Evolutionary conservation across 441 rosid genomes (phyloP).

Genomic region (Erodium texanum): DNA sequence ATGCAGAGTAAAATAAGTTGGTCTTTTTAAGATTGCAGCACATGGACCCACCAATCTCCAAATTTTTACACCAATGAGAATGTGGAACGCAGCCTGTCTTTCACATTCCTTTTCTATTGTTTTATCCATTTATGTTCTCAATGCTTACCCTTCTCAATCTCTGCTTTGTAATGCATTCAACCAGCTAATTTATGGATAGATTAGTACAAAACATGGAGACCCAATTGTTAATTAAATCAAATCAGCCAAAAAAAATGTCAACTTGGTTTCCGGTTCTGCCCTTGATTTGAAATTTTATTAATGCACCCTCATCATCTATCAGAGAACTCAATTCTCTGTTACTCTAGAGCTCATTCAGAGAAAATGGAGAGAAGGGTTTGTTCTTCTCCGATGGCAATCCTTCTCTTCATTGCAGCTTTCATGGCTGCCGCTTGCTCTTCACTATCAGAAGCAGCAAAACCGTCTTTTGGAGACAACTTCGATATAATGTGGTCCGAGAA

Average conservation of each 20-base stretch:
- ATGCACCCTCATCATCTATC: slow-evolving; percentile 1
- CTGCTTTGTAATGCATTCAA: background rate
- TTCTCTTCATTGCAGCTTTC: slow-evolving; percentile 38
- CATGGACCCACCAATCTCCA: background rate
- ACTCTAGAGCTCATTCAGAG: slow-evolving; percentile 5
- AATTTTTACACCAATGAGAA: too few relatives aligned
- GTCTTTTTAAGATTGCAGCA: background rate
- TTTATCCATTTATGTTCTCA: background rate
- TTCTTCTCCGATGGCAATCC: slow-evolving; percentile 27
- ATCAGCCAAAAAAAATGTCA: slow-evolving; percentile 6
- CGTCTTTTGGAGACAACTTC: slow-evolving; percentile 73
- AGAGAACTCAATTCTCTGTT: too few relatives aligned
- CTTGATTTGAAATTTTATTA: slow-evolving; percentile 11
- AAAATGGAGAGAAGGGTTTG: slow-evolving; percentile 32
- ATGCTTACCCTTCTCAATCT: too few relatives aligned
- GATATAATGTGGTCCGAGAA: slow-evolving; percentile 87
- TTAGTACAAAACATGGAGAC: background rate
- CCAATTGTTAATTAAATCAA: background rate
- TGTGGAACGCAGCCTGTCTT: too few relatives aligned
- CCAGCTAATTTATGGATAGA: background rate
- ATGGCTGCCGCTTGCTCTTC: slow-evolving; percentile 23
- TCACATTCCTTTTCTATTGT: background rate
- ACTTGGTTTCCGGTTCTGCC: slow-evolving; percentile 23
- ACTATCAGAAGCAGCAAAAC: slow-evolving; percentile 30
- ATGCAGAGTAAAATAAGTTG: too few relatives aligned